Evolutionary conservation across 352 stramenopile genomes (phyloP).

Genomic region (Blastocystis sp.): DNA sequence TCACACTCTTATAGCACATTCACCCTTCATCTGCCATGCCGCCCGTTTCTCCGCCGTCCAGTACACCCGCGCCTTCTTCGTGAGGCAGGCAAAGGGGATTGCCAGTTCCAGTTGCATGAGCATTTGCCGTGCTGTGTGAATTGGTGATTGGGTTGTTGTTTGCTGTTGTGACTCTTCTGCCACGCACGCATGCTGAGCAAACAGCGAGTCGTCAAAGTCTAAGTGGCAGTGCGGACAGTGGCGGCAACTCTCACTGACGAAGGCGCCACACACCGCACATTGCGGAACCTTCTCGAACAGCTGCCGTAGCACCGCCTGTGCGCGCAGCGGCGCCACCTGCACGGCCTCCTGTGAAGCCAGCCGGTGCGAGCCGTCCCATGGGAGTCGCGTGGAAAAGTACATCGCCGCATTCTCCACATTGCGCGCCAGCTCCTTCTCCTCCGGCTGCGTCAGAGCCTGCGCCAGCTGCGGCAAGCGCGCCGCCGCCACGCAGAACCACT

Average conservation of each 20-base stretch:
- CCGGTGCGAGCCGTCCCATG: not conserved
- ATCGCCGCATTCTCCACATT: not conserved
- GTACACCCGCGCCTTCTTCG: not conserved
- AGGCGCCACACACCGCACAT: not conserved
- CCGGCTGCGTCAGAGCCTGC: not conserved
- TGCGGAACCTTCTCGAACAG: constrained; percentile 14
- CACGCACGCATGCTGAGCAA: not conserved
- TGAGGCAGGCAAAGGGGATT: not conserved
- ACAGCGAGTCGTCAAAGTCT: not conserved
- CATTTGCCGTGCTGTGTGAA: not conserved
- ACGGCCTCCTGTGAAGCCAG: not conserved
- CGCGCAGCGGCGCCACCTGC: not conserved
- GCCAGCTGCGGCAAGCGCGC: not conserved
- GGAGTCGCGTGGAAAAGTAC: not conserved
- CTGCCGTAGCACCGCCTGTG: not conserved
- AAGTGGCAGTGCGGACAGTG: constrained; percentile 46
- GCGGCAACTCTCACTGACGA: not conserved
- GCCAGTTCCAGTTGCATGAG: constrained; percentile 41
- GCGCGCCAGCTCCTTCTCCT: not conserved
- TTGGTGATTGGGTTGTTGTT: too few species aligned
- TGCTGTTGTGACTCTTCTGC: too few species aligned
- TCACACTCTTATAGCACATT: not conserved
- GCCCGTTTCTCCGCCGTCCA: not conserved
- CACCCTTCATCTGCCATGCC: not conserved
- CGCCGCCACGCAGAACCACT: not conserved